A percentile compares a stretch with the other conserved stretches of the same genome.
phyloP scores from a whole-genome alignment of 345 rosid genomes.

The Clarkia xantiana region DNA sequence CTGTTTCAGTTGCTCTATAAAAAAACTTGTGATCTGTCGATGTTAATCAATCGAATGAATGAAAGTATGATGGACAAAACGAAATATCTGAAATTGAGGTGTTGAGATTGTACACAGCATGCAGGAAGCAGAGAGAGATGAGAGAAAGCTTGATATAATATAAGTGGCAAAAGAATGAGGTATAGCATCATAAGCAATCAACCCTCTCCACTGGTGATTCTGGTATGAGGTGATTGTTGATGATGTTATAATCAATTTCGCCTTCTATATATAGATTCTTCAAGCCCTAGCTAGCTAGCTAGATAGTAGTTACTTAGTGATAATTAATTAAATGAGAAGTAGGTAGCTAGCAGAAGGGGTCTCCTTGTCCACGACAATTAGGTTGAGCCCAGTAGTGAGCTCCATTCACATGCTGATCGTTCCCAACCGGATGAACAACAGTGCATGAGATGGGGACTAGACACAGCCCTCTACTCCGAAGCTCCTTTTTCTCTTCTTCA shows the following conservation, averaged over 20 bases:
- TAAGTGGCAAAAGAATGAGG: constrained; percentile 1
- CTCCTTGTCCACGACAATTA: constrained; percentile 10
- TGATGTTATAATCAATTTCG: constrained; percentile 62
- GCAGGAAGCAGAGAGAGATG: neutral
- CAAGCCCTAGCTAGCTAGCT: neutral
- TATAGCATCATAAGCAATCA: constrained; percentile 99
- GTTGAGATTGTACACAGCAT: too few relatives aligned
- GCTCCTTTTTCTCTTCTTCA: constrained; percentile 27
- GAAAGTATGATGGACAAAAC: too few relatives aligned
- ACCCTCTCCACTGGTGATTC: constrained; percentile 36
- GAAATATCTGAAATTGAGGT: too few relatives aligned
- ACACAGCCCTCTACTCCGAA: constrained; percentile 72
- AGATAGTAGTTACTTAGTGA: constrained; percentile 2
- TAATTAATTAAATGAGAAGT: neutral
- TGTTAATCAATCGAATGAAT: too few relatives aligned
- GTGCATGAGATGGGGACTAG: constrained; percentile 67
- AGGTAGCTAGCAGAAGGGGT: constrained; percentile 9
- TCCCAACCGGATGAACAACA: constrained; percentile 32
- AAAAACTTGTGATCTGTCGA: too few relatives aligned
- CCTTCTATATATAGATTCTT: neutral
- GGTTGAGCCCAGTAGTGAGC: constrained; percentile 78
- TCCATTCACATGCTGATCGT: constrained; percentile 28
- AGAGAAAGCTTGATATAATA: neutral
- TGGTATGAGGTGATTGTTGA: constrained; percentile 89
- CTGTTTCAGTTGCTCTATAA: too few relatives aligned